Conservation (phyloP, 257 asterid genomes). For the Paraleonurus japonicus region DNA sequence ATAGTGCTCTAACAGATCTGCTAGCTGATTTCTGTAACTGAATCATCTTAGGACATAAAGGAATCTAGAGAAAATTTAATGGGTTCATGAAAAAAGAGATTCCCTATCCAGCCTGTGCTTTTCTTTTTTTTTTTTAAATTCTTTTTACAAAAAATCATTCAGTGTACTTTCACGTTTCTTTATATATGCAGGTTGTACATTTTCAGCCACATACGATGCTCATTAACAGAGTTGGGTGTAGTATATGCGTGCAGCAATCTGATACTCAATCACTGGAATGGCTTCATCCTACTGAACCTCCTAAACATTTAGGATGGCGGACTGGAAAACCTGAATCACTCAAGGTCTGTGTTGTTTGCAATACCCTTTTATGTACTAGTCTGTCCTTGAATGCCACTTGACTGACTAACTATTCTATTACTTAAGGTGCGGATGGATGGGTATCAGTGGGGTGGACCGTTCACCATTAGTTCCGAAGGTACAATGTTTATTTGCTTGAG, state of each 20-base stretch:
- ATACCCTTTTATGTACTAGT: conserved; percentile 14
- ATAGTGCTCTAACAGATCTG: background rate
- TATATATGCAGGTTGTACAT: conserved; percentile 77
- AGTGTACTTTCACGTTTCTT: conserved; percentile 7
- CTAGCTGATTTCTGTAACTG: conserved; percentile 8
- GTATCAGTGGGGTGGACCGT: conserved; percentile 85
- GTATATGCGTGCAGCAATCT: conserved; percentile 73
- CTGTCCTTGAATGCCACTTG: conserved; percentile 10
- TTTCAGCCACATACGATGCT: conserved; percentile 90
- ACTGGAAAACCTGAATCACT: conserved; percentile 72
- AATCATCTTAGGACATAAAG: conserved; percentile 4
- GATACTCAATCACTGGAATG: conserved; percentile 69
- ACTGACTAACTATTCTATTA: conserved; percentile 30
- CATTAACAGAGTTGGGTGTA: conserved; percentile 76
- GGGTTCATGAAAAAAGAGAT: conserved; percentile 10
- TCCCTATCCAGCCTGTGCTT: background rate
- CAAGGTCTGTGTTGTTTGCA: conserved; percentile 52
- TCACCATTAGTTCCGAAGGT: conserved; percentile 74
- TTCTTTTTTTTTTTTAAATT: conserved; percentile 1
- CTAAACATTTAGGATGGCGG: conserved; percentile 81
- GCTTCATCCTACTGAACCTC: conserved; percentile 83
- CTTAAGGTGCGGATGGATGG: conserved; percentile 81
- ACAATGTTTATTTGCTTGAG: conserved; percentile 69
- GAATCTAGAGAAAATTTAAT: background rate
- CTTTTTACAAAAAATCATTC: background rate